phyloP scores from a whole-genome alignment of 495 filamentous ascomycete species.

The Mytilinidion resinicola region DNA sequence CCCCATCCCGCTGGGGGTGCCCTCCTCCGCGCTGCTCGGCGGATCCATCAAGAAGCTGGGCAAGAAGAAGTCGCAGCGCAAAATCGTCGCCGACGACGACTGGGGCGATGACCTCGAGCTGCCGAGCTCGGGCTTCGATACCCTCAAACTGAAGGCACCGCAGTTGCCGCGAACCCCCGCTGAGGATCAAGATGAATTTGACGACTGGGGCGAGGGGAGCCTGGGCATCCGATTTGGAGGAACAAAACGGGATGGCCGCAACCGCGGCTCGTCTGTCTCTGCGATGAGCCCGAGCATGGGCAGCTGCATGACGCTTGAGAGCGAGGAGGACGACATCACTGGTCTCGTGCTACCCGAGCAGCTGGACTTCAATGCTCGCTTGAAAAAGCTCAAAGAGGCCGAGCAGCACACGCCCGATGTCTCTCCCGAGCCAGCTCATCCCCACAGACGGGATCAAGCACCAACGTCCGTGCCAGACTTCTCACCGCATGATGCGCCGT shows the following conservation, averaged over 20 bases:
- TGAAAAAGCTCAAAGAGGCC: conserved; percentile 54
- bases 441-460: conserved; percentile 12
- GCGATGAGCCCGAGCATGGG: conserved; percentile 85
- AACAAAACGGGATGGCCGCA: conserved; percentile 67
- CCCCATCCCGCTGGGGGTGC: conserved; percentile 80
- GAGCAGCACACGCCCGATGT: conserved; percentile 25
- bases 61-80: conserved; percentile 64
- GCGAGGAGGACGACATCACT: conserved; percentile 84
- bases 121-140: conserved; percentile 37
- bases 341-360: conserved; percentile 82
- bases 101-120: conserved; percentile 90
- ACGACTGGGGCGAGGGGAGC: conserved; percentile 91
- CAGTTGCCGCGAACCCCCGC: conserved; percentile 44
- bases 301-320: conserved; percentile 85
- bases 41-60: conserved; percentile 92
- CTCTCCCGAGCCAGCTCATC: conserved; percentile 15
- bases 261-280: conserved; percentile 77
- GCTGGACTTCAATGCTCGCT: conserved; percentile 67
- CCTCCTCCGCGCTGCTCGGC: conserved; percentile 87
- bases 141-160: conserved; percentile 40
- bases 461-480: conserved; percentile 22
- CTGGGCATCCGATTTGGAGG: conserved; percentile 83
- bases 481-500: background rate
- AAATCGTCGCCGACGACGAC: conserved; percentile 70
- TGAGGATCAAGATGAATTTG: conserved; percentile 64